Percentiles rank a stretch among this genome's conserved stretches.
These are phyloP conservation scores for Camelina neglecta DNA, from an alignment of 345 rosid genomes.

Conservation along the genomic window DNA sequence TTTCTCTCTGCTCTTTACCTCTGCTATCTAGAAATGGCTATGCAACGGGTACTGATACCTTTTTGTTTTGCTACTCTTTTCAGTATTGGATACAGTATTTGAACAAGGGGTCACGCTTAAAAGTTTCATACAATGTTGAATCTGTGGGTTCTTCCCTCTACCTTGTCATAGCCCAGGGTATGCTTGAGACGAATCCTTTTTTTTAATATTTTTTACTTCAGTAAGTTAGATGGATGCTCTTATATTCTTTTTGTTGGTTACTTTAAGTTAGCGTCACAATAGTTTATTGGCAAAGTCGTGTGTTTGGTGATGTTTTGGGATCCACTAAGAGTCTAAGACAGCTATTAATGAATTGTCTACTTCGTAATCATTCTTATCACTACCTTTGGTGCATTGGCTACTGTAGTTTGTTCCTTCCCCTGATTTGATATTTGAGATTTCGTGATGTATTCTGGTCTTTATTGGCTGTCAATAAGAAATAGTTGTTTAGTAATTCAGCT, in stretches of 20 bases:
- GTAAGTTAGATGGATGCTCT: slow-evolving; percentile 6
- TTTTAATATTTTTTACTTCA: neutral
- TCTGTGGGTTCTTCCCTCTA: slow-evolving; percentile 62
- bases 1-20: slow-evolving; percentile 21
- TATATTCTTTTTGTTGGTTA: neutral
- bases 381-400: neutral
- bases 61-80: slow-evolving; percentile 20
- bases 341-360: neutral
- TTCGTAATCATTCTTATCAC: neutral
- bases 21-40: neutral
- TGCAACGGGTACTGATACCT: neutral
- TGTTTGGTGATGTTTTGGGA: slow-evolving; percentile 24
- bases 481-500: slow-evolving; percentile 18
- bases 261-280: neutral
- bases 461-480: neutral
- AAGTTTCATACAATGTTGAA: slow-evolving; percentile 67
- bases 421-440: slow-evolving; percentile 11
- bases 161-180: slow-evolving; percentile 92
- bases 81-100: slow-evolving; percentile 84
- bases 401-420: slow-evolving; percentile 11
- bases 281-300: neutral
- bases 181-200: neutral
- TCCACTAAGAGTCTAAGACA: neutral
- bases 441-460: neutral
- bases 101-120: slow-evolving; percentile 77